A percentile compares a stretch with the other conserved stretches of the same genome.
Evolutionary conservation across 345 rosid genomes (phyloP).

Genomic region (Hevea brasiliensis): DNA sequence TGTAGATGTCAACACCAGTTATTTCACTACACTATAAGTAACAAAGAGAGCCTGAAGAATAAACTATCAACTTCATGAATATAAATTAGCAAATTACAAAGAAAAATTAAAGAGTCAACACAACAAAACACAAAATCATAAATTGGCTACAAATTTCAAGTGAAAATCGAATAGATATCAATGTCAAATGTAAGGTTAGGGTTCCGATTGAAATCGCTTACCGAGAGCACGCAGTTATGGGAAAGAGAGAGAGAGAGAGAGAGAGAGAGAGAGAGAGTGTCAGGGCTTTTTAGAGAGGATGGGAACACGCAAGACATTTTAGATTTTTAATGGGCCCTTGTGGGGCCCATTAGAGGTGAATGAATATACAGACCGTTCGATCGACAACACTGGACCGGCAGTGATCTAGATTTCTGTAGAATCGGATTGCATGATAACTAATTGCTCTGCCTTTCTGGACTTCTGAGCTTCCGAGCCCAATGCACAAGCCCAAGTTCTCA

Average conservation of each 20-base stretch:
- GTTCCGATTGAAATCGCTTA: constrained; percentile 3
- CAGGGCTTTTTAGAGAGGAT: no score
- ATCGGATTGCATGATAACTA: no score
- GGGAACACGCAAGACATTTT: no score
- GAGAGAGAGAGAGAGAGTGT: neutral
- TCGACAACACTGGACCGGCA: neutral
- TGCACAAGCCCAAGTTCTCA: no score
- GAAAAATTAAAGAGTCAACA: neutral
- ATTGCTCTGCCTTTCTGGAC: no score
- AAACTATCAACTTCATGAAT: neutral
- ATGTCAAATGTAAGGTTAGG: neutral
- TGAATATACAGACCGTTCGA: neutral
- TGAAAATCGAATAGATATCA: neutral
- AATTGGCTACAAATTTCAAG: neutral
- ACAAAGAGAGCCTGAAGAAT: neutral
- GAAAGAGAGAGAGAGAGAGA: neutral
- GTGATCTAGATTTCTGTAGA: no score
- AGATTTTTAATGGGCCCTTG: neutral
- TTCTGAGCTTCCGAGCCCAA: no score
- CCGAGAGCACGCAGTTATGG: neutral
- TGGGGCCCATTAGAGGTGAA: neutral
- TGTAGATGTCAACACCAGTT: no score
- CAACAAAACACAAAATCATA: neutral
- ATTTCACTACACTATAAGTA: no score
- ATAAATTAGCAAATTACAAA: neutral